phyloP scores from a whole-genome alignment of 1,139 yeast species.

The Yamadazyma blattariae region DNA sequence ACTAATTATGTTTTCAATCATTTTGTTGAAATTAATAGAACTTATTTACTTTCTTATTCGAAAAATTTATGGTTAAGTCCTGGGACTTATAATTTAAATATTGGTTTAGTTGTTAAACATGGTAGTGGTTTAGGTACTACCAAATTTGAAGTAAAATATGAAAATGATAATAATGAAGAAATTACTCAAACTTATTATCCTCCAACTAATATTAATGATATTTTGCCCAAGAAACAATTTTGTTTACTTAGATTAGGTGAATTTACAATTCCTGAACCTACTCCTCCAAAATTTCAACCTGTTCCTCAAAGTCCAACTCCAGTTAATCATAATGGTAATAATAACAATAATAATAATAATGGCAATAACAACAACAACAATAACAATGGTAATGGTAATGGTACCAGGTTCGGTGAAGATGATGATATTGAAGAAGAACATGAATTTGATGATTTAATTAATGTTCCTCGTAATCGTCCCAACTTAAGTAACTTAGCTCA shows the following conservation, averaged over 20 bases:
- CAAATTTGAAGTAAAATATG: slow-evolving; percentile 44
- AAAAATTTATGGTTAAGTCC: slow-evolving; percentile 48
- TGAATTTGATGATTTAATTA: slow-evolving; percentile 2
- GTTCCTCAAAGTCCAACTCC: background rate
- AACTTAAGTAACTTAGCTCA: slow-evolving; percentile 3
- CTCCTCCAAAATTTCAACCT: background rate
- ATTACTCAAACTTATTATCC: slow-evolving; percentile 46
- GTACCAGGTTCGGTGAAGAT: background rate
- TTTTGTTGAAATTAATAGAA: slow-evolving; percentile 45
- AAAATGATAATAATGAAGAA: slow-evolving; percentile 19
- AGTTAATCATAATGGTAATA: background rate
- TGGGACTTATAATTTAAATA: slow-evolving; percentile 49
- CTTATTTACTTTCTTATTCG: slow-evolving; percentile 48
- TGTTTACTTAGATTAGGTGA: slow-evolving; percentile 53
- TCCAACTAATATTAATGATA: slow-evolving; percentile 55
- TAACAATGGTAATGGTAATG: too few relatives aligned
- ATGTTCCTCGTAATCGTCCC: slow-evolving; percentile 1
- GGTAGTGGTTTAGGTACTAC: slow-evolving; percentile 62
- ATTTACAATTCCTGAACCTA: slow-evolving; percentile 27
- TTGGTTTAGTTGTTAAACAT: slow-evolving; percentile 51
- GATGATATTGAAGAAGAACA: background rate
- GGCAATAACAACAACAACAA: too few relatives aligned
- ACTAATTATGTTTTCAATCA: slow-evolving; percentile 43
- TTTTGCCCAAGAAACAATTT: slow-evolving; percentile 52
- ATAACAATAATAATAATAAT: background rate